Conservation (phyloP, 805 yeast species). For the Candida peoriensis region DNA sequence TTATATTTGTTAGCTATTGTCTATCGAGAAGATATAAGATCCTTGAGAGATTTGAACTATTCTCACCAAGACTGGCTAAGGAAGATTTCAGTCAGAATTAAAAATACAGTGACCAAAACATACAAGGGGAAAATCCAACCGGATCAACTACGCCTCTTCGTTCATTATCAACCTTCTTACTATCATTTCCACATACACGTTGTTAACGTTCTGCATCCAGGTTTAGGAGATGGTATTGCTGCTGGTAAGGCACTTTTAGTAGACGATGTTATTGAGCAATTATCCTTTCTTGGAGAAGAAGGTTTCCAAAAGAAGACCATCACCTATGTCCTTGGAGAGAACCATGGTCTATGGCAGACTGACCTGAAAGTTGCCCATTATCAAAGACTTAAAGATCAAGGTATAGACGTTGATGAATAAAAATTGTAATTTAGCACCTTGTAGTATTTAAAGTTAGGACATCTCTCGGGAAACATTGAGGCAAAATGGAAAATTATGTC, state of each 20-base stretch:
- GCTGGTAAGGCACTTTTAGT: conserved; percentile 79
- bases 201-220: conserved; percentile 66
- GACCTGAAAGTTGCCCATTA: conserved; percentile 25
- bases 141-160: conserved; percentile 66
- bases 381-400: conserved; percentile 59
- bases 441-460: too few relatives aligned
- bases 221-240: conserved; percentile 61
- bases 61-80: conserved; percentile 56
- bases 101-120: conserved; percentile 39
- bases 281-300: conserved; percentile 45
- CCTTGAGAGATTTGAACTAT: conserved; percentile 67
- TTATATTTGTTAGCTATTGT: conserved; percentile 78
- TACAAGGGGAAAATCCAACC: conserved; percentile 39
- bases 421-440: too few relatives aligned
- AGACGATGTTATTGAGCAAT: conserved; percentile 75
- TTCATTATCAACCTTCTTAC: conserved; percentile 95
- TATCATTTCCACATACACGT: conserved; percentile 94
- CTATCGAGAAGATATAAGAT: conserved; percentile 58
- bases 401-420: conserved; percentile 23
- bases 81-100: conserved; percentile 40
- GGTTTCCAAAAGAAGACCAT: conserved; percentile 58
- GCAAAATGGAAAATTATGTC: too few relatives aligned
- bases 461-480: too few relatives aligned
- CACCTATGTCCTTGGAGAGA: conserved; percentile 67
- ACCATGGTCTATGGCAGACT: conserved; percentile 75